Evolutionary conservation across 2,329 filamentous ascomycete species (phyloP).

Genomic region (Neoarthrinium moseri): DNA sequence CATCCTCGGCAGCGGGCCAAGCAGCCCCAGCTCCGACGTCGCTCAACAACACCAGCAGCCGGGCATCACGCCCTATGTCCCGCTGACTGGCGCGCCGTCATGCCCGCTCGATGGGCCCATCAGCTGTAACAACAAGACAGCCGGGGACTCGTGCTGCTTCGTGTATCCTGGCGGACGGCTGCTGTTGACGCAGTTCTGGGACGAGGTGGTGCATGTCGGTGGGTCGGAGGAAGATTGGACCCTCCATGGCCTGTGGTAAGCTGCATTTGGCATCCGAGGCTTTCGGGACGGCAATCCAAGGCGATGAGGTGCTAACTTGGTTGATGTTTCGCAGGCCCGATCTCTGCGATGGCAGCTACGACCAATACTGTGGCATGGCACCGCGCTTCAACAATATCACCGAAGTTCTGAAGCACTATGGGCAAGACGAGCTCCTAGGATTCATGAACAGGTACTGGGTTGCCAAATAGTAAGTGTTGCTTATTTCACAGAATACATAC

Average conservation of each 20-base stretch:
- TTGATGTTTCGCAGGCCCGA: slow-evolving; percentile 34
- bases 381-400: slow-evolving; percentile 41
- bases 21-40: slow-evolving; percentile 7
- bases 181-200: slow-evolving; percentile 44
- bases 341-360: slow-evolving; percentile 41
- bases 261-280: too few relatives aligned
- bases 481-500: too few relatives aligned
- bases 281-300: too few relatives aligned
- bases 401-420: slow-evolving; percentile 37
- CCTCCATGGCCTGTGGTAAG: slow-evolving; percentile 42
- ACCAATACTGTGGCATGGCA: slow-evolving; percentile 40
- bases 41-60: slow-evolving; percentile 6
- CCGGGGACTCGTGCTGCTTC: slow-evolving; percentile 39
- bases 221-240: slow-evolving; percentile 44
- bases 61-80: slow-evolving; percentile 31
- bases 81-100: slow-evolving; percentile 33
- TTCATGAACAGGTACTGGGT: slow-evolving; percentile 45
- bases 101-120: slow-evolving; percentile 40
- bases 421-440: slow-evolving; percentile 34
- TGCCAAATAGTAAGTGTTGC: slow-evolving; percentile 30
- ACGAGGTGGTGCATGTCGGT: slow-evolving; percentile 35
- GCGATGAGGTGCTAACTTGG: not conserved
- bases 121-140: slow-evolving; percentile 38
- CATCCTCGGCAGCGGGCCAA: slow-evolving; percentile 15
- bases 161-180: slow-evolving; percentile 39